Conservation (phyloP, 1,284 basidiomycete genomes). For the Trametes sp. region DNA sequence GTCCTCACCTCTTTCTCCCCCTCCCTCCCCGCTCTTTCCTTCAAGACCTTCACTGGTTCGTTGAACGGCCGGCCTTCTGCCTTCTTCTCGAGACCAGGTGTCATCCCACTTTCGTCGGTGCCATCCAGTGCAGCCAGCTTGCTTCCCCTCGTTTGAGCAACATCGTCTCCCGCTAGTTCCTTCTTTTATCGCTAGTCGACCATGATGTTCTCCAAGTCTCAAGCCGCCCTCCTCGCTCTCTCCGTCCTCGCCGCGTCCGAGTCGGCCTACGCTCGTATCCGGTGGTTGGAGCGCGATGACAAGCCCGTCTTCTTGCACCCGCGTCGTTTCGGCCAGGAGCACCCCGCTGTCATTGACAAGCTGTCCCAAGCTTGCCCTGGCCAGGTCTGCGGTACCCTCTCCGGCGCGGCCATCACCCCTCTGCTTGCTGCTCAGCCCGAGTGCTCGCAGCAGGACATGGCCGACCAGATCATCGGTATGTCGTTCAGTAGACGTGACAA, state of each 20-base stretch:
- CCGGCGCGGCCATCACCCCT: conserved; percentile 55
- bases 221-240: conserved; percentile 47
- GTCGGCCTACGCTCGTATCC: conserved; percentile 50
- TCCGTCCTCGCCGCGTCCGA: conserved; percentile 51
- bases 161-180: conserved; percentile 27
- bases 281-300: conserved; percentile 58
- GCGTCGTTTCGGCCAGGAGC: conserved; percentile 62
- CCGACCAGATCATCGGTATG: conserved; percentile 65
- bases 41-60: conserved; percentile 47
- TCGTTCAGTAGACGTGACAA: not conserved
- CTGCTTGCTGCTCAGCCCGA: conserved; percentile 63
- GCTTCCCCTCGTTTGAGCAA: conserved; percentile 34
- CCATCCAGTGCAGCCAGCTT: conserved; percentile 39
- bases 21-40: conserved; percentile 36
- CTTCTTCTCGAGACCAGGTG: conserved; percentile 55
- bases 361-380: conserved; percentile 56
- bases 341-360: conserved; percentile 56
- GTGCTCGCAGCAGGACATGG: conserved; percentile 68
- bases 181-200: conserved; percentile 35
- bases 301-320: conserved; percentile 54
- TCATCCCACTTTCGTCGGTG: conserved; percentile 45
- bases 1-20: conserved; percentile 32
- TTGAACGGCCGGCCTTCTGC: conserved; percentile 56
- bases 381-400: conserved; percentile 57
- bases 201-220: conserved; percentile 56